Conservation (phyloP, 2,329 filamentous ascomycete genomes). For the Hymenotorrendiella dingleyae region DNA sequence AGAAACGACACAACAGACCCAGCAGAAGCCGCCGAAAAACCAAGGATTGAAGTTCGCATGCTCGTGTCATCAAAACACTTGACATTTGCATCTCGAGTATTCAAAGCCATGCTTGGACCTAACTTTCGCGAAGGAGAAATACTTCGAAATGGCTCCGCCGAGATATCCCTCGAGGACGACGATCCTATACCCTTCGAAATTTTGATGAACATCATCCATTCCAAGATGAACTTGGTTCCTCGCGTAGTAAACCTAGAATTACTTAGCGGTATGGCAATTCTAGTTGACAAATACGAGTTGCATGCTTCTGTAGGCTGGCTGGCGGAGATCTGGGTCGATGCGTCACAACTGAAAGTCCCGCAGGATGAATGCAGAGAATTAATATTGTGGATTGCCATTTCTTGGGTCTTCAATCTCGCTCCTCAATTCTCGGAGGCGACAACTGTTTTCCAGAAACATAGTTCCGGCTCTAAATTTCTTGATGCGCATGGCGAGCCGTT, state of each 20-base stretch:
- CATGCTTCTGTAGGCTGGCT: conserved; percentile 3
- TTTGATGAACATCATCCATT: conserved; percentile 31
- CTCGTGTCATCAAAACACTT: conserved; percentile 21
- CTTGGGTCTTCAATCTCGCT: too few species aligned
- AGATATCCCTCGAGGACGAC: conserved; percentile 30
- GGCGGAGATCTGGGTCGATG: conserved; percentile 9
- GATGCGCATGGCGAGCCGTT: too few species aligned
- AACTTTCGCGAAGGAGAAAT: conserved; percentile 20
- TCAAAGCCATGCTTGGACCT: conserved; percentile 24
- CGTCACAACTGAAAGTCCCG: too few species aligned
- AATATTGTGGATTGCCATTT: too few species aligned
- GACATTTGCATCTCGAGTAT: conserved; percentile 23
- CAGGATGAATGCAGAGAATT: too few species aligned
- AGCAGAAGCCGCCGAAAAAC: background rate
- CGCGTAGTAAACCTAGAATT: conserved; percentile 19
- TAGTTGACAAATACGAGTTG: conserved; percentile 27
- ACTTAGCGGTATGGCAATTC: conserved; percentile 27
- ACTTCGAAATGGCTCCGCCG: conserved; percentile 12
- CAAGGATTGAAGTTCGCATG: conserved; percentile 11
- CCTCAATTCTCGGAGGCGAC: too few species aligned
- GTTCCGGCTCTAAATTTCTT: too few species aligned
- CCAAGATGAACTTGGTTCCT: conserved; percentile 21
- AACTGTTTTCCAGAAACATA: too few species aligned
- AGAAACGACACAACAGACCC: too few species aligned
- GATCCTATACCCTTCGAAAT: conserved; percentile 28